phyloP scores from a whole-genome alignment of 768 basidiomycete genomes.

The Boletus reticulatus region DNA sequence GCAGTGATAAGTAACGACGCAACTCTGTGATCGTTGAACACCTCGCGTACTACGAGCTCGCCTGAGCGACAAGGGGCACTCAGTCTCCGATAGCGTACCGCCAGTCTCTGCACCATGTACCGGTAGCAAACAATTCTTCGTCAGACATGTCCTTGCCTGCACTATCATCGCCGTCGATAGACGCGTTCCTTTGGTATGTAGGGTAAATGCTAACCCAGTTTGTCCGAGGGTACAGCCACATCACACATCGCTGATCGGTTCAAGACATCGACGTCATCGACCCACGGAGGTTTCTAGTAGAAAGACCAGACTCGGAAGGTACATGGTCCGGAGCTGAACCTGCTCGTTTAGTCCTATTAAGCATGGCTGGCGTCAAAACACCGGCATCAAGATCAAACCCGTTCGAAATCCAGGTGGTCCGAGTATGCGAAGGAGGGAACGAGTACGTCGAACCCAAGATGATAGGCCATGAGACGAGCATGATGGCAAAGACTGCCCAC shows the following conservation, averaged over 20 bases:
- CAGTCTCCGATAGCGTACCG: background rate
- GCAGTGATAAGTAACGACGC: conserved; percentile 8
- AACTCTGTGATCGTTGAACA: background rate
- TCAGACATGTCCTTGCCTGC: background rate
- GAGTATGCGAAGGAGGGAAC: background rate
- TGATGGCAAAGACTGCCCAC: conserved; percentile 54
- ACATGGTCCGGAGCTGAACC: background rate
- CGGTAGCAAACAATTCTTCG: background rate
- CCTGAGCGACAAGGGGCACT: background rate
- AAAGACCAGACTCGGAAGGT: too few species aligned
- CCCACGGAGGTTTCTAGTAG: background rate
- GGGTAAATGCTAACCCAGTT: background rate
- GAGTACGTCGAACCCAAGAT: conserved; percentile 37
- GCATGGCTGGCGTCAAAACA: background rate
- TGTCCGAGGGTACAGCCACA: background rate
- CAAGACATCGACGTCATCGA: background rate
- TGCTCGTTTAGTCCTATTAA: background rate
- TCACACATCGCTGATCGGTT: background rate
- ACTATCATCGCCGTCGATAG: background rate
- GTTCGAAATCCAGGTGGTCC: too few species aligned
- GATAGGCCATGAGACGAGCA: conserved; percentile 41
- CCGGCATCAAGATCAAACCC: background rate
- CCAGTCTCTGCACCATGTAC: background rate
- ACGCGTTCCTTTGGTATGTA: background rate
- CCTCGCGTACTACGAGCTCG: background rate